A percentile compares a stretch with the other conserved stretches of the same genome.
Evolutionary conservation across 2,329 filamentous ascomycete species (phyloP).

Genomic region (Xylaria hypoxylon): DNA sequence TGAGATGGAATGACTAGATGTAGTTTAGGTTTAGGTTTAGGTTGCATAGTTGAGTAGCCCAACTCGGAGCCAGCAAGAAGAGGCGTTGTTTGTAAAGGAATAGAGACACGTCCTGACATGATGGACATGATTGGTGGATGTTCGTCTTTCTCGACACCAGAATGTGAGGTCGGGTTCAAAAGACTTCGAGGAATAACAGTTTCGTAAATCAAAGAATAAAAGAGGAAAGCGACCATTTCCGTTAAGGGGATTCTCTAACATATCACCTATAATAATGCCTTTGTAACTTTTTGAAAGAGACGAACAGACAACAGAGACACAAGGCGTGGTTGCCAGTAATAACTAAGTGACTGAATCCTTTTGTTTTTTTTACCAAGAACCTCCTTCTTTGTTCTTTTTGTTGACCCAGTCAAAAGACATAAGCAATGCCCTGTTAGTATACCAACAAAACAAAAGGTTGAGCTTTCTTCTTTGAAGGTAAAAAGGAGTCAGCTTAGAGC

Average conservation of each 20-base stretch:
- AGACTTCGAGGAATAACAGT: neutral
- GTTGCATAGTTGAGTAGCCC: constrained; percentile 38
- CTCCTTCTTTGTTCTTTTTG: neutral
- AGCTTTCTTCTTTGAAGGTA: too few relatives aligned
- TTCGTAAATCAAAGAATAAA: neutral
- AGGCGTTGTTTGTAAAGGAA: constrained; percentile 31
- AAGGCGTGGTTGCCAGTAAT: neutral
- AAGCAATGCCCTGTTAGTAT: too few relatives aligned
- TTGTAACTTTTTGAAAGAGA: neutral
- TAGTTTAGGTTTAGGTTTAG: constrained; percentile 35
- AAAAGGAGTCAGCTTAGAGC: too few relatives aligned
- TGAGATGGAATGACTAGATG: constrained; percentile 27
- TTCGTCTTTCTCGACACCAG: neutral
- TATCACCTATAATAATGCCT: neutral
- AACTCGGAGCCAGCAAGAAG: constrained; percentile 29
- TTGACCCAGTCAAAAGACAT: too few relatives aligned
- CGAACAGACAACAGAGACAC: neutral
- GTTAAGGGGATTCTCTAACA: too few relatives aligned
- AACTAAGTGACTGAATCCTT: neutral
- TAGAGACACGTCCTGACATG: constrained; percentile 5
- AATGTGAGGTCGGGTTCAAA: neutral
- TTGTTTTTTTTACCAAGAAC: neutral
- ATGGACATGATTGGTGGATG: neutral
- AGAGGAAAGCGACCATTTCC: neutral
- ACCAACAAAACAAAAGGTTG: too few relatives aligned